Evolutionary conservation across 805 yeast genomes (phyloP), one percentile per base, ranked within the genome.

Genomic region (Jamesozyma piceae): DNA sequence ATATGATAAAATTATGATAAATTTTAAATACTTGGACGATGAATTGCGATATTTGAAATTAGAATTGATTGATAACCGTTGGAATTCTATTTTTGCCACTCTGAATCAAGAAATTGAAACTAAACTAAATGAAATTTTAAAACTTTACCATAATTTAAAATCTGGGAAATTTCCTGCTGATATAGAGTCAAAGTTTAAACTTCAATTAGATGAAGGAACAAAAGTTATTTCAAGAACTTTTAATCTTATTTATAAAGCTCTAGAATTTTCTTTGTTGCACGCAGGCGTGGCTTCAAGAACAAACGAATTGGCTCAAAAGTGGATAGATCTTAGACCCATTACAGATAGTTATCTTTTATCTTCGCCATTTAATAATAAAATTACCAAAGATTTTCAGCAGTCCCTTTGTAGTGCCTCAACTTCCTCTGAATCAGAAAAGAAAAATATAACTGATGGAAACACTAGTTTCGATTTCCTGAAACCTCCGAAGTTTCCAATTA

Each of bases 1-100:
- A 40, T 75, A 72, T 46, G 64, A 67, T 26, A 44, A 49, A 2
- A 51, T 78, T 15, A 49, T 67, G 8, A 60, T 60, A 11, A 67
- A 68, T 45, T 70, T 73, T 61, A 56, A 65, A 17, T 59, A 63
- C 42, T 57, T 80, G 38, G 62, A 64, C 9, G 50, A 52, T 10
- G 74, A 73, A 39, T 47, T 76, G 13, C 54, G 55, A 2, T 60
- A 55, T 5, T 60, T 80, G 46, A 72, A 72, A 49, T 46, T 44
- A 3, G 75, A 73, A 34, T 49, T 73, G 24, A 66, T 80, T 3
- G 80, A 77, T 45, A 55, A 63, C 24, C 68, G 77, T 53, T 80
- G 86, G 85, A 61, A 66, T 47, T 69, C 69, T 20, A 63, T 78
- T 2, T 77, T 79, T 47, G 61, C 62, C 22, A 71, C 66, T 44